Base-by-base conservation (phyloP, 1,284 basidiomycete genomes). In the Coniferiporia sulphurascens region DNA sequence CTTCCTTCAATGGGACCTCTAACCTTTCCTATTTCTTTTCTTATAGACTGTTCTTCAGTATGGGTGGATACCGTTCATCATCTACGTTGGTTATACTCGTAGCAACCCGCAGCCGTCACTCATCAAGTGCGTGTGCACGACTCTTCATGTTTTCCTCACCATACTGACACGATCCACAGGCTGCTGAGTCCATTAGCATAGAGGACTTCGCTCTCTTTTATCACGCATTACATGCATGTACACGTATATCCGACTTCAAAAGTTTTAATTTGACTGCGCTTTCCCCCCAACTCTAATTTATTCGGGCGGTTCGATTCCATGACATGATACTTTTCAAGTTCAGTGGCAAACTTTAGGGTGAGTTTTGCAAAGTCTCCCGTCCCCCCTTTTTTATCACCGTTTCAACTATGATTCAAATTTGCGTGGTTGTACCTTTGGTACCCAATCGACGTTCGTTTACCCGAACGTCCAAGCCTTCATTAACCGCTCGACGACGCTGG, bases 41-140 rank as follows among this genome's bases (percentile, higher is more conserved):
- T 22, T 50, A 15, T 67, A 96, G 93, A 92, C 89, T 62, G 81
- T 92, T 67, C 72, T 95, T 61, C 93, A 95, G 74, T 93, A 93
- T 69, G 88, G 87, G 65, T 97, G 94, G 93, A 91, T 97, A 69
- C 94, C 94, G 43, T 78, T 94, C 70, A 91, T 97, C 70, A 95
- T 97, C 68, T 96, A 93, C 73, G 81, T 95, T 69, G 94, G 94
- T 36, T 95, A 91, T 78, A 90, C 87, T 58, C 80, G 87, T 68
- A 93, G 91, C 70, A 90, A 87, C 69, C 93, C 93, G 38, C 92
- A 93, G 69, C 93, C 93, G n/a, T 93, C 92, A 48, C 77, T 95
- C 67, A 95, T 95, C 76, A 95, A 94, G 93, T 94, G 63, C 67
- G 89, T 82, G 34, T n/a, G 59, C 36, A 51, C 22, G 27, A 44